Evolutionary conservation across 495 filamentous ascomycete genomes (phyloP), one percentile per base, ranked within the genome.

Genomic region (Hypoxylon intermedium): DNA sequence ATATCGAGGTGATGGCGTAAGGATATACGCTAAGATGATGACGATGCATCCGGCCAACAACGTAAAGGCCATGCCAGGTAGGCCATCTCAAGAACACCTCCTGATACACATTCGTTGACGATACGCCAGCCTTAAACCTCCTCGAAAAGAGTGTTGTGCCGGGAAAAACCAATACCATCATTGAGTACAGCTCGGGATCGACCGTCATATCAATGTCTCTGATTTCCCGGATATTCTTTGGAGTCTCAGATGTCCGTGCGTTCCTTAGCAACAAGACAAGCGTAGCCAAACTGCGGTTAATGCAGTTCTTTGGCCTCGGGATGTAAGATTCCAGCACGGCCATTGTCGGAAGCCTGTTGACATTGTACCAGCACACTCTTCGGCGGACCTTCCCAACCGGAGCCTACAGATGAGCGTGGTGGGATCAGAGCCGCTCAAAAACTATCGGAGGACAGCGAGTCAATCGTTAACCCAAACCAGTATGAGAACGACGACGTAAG

Each of bases 21-120:
- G 83, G 13, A 84, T 87, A 45, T 87, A 83, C 61, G 83, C 83
- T 11, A 87, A 87, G 71, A 80, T 87, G 81, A 78, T 87, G 76
- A 84, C 81, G 13, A 77, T 79, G 72, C 79, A 83, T 54, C 84
- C 84, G 13, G 83, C 83, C 30, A 82, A 86, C 50, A 87, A 86
- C 60, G 84, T 87, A 63, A 87, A 87, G 53, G 80, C 81, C 3
- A 75, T 87, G 67, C 84, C 84, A 65, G 84, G 83, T 84, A 75
- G 7, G 74, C 61, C 19, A 11, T 11, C 13, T 43, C n/a, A 9
- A 9, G 30, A 16, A 3, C 13, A 48, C 21, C 12, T 9, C 15
- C 16, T n/a, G n/a, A 40, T 18, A 40, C 37, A 12, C 4, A 19
- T 33, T 2, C 43, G 19, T 28, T 63, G 41, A 67, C 38, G 13